These are phyloP conservation scores for Elaeagnus macrophylla DNA, from an alignment of 306 rosid species.

Conservation along the genomic window DNA sequence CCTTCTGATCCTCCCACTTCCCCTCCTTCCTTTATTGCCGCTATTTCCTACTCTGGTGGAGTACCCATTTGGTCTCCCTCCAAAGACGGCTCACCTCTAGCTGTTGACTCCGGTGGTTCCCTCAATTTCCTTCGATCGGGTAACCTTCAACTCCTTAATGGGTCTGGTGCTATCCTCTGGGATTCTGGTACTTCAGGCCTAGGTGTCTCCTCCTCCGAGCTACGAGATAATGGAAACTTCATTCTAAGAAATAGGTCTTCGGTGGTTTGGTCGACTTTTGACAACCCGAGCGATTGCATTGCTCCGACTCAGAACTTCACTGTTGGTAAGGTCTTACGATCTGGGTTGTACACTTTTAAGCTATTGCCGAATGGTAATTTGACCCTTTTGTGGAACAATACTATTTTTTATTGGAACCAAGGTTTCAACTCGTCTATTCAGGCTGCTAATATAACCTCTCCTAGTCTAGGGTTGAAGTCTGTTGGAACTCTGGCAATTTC, in stretches of 20 bases:
- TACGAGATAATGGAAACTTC: conserved; percentile 41
- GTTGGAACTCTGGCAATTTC: too few relatives aligned
- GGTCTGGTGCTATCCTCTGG: conserved; percentile 53
- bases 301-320: conserved; percentile 54
- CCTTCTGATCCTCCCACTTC: conserved; percentile 35
- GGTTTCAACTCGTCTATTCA: too few relatives aligned
- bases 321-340: conserved; percentile 27
- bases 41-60: conserved; percentile 33
- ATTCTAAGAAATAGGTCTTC: conserved; percentile 25
- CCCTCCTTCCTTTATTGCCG: conserved; percentile 41
- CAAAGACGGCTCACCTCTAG: conserved; percentile 3
- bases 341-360: conserved; percentile 41
- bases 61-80: conserved; percentile 57
- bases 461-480: too few relatives aligned
- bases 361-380: conserved; percentile 23
- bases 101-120: conserved; percentile 46
- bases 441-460: too few relatives aligned
- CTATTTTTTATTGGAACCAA: too few relatives aligned
- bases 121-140: conserved; percentile 44
- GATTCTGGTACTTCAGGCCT: conserved; percentile 40
- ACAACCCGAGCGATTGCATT: conserved; percentile 50
- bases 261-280: conserved; percentile 25
- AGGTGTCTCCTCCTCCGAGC: conserved; percentile 46
- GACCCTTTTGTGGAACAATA: not conserved
- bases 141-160: conserved; percentile 42